Evolutionary conservation across 2,329 filamentous ascomycete genomes (phyloP).

Genomic region (Alternaria sp.): DNA sequence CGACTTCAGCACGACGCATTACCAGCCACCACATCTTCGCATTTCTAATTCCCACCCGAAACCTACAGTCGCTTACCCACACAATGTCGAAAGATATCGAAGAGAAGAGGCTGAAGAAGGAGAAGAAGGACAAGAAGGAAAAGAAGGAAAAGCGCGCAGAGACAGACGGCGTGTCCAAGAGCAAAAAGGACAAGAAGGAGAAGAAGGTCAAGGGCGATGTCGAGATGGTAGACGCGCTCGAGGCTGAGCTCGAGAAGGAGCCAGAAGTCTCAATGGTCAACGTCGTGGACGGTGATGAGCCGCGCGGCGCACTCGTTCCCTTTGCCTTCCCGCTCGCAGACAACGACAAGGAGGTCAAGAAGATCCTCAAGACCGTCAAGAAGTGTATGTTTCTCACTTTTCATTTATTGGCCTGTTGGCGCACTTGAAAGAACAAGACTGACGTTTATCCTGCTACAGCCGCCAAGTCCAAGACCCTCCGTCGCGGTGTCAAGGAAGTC

Average conservation of each 20-base stretch:
- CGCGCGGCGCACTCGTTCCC: conserved; percentile 69
- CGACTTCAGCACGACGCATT: conserved; percentile 15
- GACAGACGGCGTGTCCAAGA: conserved; percentile 48
- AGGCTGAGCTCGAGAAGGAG: conserved; percentile 64
- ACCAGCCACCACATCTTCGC: conserved; percentile 1
- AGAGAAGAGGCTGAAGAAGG: conserved; percentile 51
- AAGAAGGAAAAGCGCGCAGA: conserved; percentile 72
- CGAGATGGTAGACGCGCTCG: conserved; percentile 64
- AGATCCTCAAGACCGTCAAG: conserved; percentile 69
- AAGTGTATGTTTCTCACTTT: conserved; percentile 55
- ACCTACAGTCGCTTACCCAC: conserved; percentile 7
- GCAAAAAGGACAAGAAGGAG: conserved; percentile 65
- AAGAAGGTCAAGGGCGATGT: conserved; percentile 71
- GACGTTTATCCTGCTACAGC: conserved; percentile 60
- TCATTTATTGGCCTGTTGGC: conserved; percentile 7
- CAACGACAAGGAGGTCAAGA: conserved; percentile 71
- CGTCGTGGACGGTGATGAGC: conserved; percentile 50
- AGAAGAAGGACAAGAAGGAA: conserved; percentile 64
- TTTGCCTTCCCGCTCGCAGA: conserved; percentile 83
- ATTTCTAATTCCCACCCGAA: background rate
- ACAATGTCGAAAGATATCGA: conserved; percentile 47
- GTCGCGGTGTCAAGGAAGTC: conserved; percentile 98
- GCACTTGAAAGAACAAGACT: background rate
- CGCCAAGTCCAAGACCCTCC: conserved; percentile 92
- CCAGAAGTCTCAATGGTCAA: conserved; percentile 59